Conservation (phyloP, 768 basidiomycete species). For the Panaeolus papilionaceus region DNA sequence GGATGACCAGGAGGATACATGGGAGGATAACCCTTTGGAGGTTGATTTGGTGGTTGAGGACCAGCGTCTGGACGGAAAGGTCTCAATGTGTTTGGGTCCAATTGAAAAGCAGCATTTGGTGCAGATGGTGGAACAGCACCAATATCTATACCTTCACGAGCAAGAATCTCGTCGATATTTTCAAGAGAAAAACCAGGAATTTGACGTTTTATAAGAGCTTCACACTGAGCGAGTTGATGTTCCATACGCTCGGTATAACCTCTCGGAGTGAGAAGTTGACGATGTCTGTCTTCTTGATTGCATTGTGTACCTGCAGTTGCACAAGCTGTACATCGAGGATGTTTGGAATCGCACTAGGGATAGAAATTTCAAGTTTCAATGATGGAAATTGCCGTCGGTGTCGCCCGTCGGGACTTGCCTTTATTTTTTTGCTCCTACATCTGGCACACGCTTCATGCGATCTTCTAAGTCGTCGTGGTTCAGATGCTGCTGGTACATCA, state of each 20-base stretch:
- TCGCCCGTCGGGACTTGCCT: conserved; percentile 76
- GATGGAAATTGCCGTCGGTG: conserved; percentile 87
- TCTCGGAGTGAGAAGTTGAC: conserved; percentile 84
- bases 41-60: conserved; percentile 36
- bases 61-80: conserved; percentile 40
- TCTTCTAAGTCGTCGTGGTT: conserved; percentile 82
- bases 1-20: conserved; percentile 49
- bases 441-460: conserved; percentile 93
- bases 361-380: conserved; percentile 34
- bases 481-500: conserved; percentile 61
- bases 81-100: conserved; percentile 34
- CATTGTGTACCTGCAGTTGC: conserved; percentile 79
- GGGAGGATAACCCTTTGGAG: conserved; percentile 41
- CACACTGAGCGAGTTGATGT: conserved; percentile 79
- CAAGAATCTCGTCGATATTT: conserved; percentile 67
- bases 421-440: conserved; percentile 97
- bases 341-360: conserved; percentile 86
- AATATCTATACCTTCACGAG: conserved; percentile 71
- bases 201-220: conserved; percentile 77
- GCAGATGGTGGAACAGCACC: conserved; percentile 32
- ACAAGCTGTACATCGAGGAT: conserved; percentile 87
- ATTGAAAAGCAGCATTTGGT: conserved; percentile 38
- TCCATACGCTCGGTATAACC: conserved; percentile 87
- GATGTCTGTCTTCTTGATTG: conserved; percentile 88
- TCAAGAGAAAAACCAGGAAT: conserved; percentile 72